These are phyloP conservation scores for Blepharisma japonicum DNA, from an alignment of 73 alveolate genomes.

Conservation along the genomic window DNA sequence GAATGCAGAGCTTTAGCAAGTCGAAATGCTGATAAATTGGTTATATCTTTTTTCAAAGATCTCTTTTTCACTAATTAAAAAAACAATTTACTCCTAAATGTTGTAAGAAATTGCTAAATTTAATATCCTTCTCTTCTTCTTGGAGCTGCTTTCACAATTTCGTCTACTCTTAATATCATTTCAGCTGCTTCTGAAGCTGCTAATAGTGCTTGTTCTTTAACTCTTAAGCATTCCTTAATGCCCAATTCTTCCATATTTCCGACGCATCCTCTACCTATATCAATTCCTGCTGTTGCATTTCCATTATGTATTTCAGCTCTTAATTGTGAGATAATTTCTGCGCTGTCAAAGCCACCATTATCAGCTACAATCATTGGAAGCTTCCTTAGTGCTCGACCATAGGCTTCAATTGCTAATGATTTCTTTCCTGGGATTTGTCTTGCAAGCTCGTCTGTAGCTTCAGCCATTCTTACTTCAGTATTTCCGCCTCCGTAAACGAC, in stretches of 20 bases:
- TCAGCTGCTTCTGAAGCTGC: conserved; percentile 98
- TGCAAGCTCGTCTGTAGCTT: conserved; percentile 89
- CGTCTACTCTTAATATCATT: conserved; percentile 95
- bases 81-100: too few relatives aligned
- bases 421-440: conserved; percentile 83
- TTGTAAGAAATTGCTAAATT: too few relatives aligned
- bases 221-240: conserved; percentile 92
- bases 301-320: conserved; percentile 85
- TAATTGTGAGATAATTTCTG: conserved; percentile 86
- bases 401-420: conserved; percentile 94
- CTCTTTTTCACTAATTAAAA: too few relatives aligned
- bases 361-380: conserved; percentile 93
- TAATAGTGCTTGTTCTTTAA: conserved; percentile 90
- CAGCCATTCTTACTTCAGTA: conserved; percentile 93
- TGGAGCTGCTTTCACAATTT: conserved; percentile 93
- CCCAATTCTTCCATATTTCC: conserved; percentile 88
- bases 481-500: conserved; percentile 96
- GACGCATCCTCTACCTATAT: conserved; percentile 78
- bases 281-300: conserved; percentile 73
- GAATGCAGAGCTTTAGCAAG: too few relatives aligned
- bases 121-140: conserved; percentile 77
- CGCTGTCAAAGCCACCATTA: conserved; percentile 95
- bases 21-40: too few relatives aligned
- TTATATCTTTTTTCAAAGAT: too few relatives aligned
- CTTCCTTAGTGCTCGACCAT: conserved; percentile 87